A percentile compares a stretch with the other conserved stretches of the same genome.
Evolutionary conservation across 2,329 filamentous ascomycete genomes (phyloP).

Genomic region (Xylaria multiplex): DNA sequence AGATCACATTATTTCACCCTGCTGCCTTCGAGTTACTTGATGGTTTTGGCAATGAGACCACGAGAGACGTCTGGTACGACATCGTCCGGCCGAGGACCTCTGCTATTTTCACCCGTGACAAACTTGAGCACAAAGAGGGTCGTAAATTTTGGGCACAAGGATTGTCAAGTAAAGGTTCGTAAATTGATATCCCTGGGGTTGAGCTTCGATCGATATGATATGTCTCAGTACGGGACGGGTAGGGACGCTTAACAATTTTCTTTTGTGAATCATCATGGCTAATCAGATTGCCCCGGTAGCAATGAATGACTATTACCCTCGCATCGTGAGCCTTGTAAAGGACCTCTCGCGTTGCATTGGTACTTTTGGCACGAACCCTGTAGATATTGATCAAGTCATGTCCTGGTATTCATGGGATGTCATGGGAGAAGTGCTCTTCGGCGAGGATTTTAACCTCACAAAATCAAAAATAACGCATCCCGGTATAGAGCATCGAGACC

Average conservation of each 20-base stretch:
- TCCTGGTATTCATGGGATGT: conserved; percentile 39
- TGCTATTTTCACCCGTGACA: conserved; percentile 39
- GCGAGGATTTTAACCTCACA: conserved; percentile 35
- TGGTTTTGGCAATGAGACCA: conserved; percentile 37
- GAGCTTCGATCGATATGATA: no score
- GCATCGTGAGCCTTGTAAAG: conserved; percentile 28
- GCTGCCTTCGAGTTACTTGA: conserved; percentile 37
- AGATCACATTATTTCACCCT: conserved; percentile 37
- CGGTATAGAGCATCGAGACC: conserved; percentile 34
- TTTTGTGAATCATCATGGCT: neutral
- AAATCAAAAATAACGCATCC: conserved; percentile 30
- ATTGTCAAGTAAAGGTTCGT: conserved; percentile 37
- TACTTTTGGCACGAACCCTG: conserved; percentile 12
- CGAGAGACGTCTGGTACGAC: conserved; percentile 41
- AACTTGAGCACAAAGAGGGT: conserved; percentile 35
- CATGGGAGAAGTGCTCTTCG: conserved; percentile 40
- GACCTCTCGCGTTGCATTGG: conserved; percentile 33
- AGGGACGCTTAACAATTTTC: neutral
- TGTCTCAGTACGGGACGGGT: neutral
- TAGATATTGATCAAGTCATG: conserved; percentile 38
- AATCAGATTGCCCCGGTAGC: conserved; percentile 20
- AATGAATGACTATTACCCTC: conserved; percentile 38
- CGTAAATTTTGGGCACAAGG: conserved; percentile 37
- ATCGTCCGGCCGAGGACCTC: conserved; percentile 37
- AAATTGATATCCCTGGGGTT: neutral